Conservation (phyloP, 106 monocot genomes). For the Dendrobium officinale region DNA sequence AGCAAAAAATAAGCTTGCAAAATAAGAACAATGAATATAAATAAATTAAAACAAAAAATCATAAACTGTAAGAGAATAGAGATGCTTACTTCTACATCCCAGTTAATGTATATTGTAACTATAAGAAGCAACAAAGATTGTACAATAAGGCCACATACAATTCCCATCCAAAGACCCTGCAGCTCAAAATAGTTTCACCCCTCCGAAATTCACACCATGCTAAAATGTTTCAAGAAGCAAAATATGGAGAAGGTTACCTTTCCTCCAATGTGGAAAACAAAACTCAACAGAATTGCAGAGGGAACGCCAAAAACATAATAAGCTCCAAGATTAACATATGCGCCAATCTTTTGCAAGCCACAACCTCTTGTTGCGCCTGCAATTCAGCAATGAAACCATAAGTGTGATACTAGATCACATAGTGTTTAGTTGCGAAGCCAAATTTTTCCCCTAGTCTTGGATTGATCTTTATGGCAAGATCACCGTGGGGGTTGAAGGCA, state of each 20-base stretch:
- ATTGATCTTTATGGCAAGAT: too few relatives aligned
- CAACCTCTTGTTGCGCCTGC: slow-evolving; percentile 55
- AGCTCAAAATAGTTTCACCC: not conserved
- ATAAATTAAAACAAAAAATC: too few relatives aligned
- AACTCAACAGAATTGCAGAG: slow-evolving; percentile 49
- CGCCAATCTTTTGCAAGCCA: slow-evolving; percentile 70
- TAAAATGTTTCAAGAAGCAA: too few relatives aligned
- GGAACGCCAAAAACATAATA: slow-evolving; percentile 72
- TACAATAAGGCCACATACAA: slow-evolving; percentile 53
- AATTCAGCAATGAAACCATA: not conserved
- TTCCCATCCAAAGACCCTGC: slow-evolving; percentile 86
- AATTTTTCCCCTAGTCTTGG: too few relatives aligned
- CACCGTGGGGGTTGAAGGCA: too few relatives aligned
- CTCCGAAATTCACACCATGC: not conserved
- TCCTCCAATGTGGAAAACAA: slow-evolving; percentile 56
- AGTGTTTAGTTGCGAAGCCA: too few relatives aligned
- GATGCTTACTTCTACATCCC: slow-evolving; percentile 51
- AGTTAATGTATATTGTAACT: slow-evolving; percentile 37
- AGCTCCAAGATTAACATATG: slow-evolving; percentile 60
- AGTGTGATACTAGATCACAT: too few relatives aligned
- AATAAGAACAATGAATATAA: too few relatives aligned
- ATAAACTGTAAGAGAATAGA: not conserved
- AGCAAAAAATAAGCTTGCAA: too few relatives aligned
- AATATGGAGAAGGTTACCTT: slow-evolving; percentile 20
- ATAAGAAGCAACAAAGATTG: slow-evolving; percentile 41